These are phyloP conservation scores for Xylaria sp. DNA, from an alignment of 2,329 filamentous ascomycete genomes.

Conservation along the genomic window DNA sequence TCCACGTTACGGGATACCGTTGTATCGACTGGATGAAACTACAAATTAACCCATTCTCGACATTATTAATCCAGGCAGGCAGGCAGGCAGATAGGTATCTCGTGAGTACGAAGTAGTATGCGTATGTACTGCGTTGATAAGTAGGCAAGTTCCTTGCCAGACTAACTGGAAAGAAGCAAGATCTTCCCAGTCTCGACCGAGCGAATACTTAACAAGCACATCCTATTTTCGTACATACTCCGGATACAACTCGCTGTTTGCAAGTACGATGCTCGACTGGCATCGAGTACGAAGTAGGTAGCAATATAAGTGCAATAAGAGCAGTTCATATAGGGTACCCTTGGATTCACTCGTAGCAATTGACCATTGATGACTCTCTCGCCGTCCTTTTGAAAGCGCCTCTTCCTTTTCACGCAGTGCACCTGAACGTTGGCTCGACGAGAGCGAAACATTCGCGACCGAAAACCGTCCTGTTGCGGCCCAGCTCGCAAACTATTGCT, in stretches of 20 bases:
- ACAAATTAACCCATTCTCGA: too few relatives aligned
- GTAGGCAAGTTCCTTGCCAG: neutral
- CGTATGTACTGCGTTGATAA: neutral
- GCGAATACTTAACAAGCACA: neutral
- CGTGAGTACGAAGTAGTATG: too few relatives aligned
- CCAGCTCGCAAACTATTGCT: slow-evolving; percentile 16
- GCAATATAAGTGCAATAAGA: neutral
- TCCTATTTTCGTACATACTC: neutral
- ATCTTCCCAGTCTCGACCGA: neutral
- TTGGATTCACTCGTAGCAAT: neutral
- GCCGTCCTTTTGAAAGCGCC: slow-evolving; percentile 6
- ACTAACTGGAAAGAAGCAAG: neutral
- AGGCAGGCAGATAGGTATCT: too few relatives aligned
- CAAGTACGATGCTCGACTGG: neutral
- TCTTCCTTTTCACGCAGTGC: neutral
- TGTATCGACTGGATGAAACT: neutral
- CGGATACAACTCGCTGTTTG: neutral
- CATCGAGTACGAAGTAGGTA: neutral
- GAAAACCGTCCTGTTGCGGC: neutral
- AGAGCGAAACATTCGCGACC: neutral
- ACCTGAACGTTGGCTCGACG: slow-evolving; percentile 3
- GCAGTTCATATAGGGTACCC: neutral
- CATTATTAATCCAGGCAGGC: too few relatives aligned
- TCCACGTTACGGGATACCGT: neutral
- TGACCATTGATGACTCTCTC: neutral